A percentile compares a stretch with the other conserved stretches of the same genome.
These are phyloP conservation scores for Populus ilicifolia DNA, from an alignment of 345 rosid genomes.

Conservation along the genomic window DNA sequence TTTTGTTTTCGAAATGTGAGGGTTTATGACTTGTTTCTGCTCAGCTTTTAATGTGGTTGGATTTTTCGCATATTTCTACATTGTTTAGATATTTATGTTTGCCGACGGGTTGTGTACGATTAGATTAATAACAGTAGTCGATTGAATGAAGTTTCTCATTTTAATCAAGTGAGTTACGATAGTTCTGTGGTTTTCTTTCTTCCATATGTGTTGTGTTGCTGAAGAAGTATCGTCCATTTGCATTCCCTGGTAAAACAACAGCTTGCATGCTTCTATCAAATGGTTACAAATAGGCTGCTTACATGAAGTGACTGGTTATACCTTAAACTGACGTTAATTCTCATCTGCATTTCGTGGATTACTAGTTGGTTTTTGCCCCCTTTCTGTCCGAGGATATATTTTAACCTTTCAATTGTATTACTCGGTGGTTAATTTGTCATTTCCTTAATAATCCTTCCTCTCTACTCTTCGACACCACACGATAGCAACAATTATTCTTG, in stretches of 20 bases:
- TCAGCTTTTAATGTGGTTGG: background rate
- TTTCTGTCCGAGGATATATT: background rate
- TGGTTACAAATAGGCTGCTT: background rate
- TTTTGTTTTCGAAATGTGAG: background rate
- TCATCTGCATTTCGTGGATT: background rate
- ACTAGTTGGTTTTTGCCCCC: background rate
- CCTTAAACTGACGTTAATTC: background rate
- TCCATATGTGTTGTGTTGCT: background rate
- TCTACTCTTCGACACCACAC: background rate
- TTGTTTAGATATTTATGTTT: background rate
- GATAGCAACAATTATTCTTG: background rate
- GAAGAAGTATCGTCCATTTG: background rate
- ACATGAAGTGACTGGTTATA: too few species aligned
- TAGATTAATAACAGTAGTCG: background rate
- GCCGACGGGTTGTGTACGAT: background rate
- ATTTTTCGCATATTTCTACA: background rate
- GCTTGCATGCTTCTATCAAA: too few species aligned
- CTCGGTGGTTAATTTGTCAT: background rate
- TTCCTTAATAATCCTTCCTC: background rate
- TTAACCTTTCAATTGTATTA: background rate
- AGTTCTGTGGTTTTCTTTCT: background rate
- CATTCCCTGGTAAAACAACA: background rate
- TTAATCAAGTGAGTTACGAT: background rate
- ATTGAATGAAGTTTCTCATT: background rate
- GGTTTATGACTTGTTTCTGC: background rate